Conservation (phyloP, 2,329 filamentous ascomycete genomes). For the Penicillium sp. region DNA sequence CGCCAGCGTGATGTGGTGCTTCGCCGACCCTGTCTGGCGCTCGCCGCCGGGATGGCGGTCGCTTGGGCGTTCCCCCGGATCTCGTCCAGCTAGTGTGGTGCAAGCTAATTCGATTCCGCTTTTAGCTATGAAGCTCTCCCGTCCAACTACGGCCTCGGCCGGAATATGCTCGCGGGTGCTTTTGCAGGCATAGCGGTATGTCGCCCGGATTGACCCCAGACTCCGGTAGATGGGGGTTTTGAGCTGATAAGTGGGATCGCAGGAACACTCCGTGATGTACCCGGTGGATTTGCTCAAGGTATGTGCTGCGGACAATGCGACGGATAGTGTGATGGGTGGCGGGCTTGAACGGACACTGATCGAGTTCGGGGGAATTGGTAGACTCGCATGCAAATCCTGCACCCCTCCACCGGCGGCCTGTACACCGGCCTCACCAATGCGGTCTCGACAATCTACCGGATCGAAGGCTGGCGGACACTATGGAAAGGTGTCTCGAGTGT, state of each 20-base stretch:
- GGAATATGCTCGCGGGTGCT: conserved; percentile 94
- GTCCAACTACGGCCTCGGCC: conserved; percentile 86
- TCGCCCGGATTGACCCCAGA: conserved; percentile 12
- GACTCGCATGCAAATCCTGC: conserved; percentile 98
- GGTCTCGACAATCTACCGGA: conserved; percentile 84
- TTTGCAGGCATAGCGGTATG: conserved; percentile 93
- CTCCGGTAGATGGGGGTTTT: conserved; percentile 1
- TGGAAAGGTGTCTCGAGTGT: conserved; percentile 98
- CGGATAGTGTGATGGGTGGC: conserved; percentile 1
- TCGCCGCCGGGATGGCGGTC: not conserved
- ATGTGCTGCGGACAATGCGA: conserved; percentile 31
- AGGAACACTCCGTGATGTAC: conserved; percentile 99
- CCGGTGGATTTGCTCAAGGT: conserved; percentile 98
- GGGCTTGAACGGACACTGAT: not conserved
- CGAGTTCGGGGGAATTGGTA: conserved; percentile 38
- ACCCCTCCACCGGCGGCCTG: conserved; percentile 73
- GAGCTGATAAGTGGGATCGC: conserved; percentile 24
- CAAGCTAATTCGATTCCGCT: conserved; percentile 23
- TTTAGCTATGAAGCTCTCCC: conserved; percentile 84
- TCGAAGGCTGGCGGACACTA: conserved; percentile 84
- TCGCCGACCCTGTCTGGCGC: not conserved
- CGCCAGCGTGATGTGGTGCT: not conserved
- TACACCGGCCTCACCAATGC: conserved; percentile 91
- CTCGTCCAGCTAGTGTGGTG: conserved; percentile 4
- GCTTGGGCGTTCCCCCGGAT: not conserved